phyloP scores from a whole-genome alignment of 2,329 filamentous ascomycete genomes.

The Chalaropsis ovoidea region DNA sequence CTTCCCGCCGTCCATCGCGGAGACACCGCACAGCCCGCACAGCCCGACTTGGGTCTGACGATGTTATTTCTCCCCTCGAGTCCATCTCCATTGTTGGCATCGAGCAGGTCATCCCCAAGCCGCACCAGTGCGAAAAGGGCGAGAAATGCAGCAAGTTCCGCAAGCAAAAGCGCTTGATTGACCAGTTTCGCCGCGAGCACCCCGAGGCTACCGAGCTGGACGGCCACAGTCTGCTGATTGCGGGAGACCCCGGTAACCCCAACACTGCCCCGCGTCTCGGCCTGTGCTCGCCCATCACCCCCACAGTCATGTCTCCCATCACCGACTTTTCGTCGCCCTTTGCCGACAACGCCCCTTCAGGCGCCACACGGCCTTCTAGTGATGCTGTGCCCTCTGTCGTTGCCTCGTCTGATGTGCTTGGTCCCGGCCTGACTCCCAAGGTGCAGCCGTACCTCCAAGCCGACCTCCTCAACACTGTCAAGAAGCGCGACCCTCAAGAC shows the following conservation, averaged over 20 bases:
- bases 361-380: constrained; percentile 35
- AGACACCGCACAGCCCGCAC: constrained; percentile 26
- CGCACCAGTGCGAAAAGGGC: constrained; percentile 75
- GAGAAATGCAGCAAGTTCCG: constrained; percentile 75
- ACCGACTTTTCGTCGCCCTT: constrained; percentile 38
- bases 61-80: constrained; percentile 66
- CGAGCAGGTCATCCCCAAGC: constrained; percentile 76
- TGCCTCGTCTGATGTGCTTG: constrained; percentile 83
- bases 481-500: constrained; percentile 73
- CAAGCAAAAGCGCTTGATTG: constrained; percentile 68
- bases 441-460: constrained; percentile 60
- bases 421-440: constrained; percentile 53
- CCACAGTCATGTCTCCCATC: constrained; percentile 16
- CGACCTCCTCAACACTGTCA: constrained; percentile 57
- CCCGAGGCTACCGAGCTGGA: constrained; percentile 47
- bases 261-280: constrained; percentile 42
- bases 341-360: neutral
- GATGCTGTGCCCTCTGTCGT: constrained; percentile 72
- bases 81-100: constrained; percentile 88
- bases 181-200: constrained; percentile 64
- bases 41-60: constrained; percentile 38
- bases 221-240: constrained; percentile 59
- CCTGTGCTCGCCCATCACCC: constrained; percentile 23
- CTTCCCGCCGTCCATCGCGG: constrained; percentile 17
- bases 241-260: constrained; percentile 69